Evolutionary conservation across 441 rosid genomes (phyloP).

Genomic region (Erysimum cheiri): DNA sequence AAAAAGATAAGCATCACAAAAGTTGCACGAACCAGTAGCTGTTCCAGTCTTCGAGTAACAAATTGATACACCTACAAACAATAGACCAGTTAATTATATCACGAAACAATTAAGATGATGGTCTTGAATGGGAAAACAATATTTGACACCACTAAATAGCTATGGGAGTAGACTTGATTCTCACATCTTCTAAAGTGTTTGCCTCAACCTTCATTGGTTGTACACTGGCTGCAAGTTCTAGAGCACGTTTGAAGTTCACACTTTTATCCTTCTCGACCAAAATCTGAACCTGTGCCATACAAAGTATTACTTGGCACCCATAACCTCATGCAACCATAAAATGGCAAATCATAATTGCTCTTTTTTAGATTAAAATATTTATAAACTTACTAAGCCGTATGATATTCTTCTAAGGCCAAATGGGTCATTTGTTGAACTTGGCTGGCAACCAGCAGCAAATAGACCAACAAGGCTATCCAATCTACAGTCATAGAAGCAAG

Average conservation of each 20-base stretch:
- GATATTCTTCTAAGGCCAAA: conserved; percentile 96
- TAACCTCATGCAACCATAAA: conserved; percentile 25
- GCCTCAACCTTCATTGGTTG: conserved; percentile 76
- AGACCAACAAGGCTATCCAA: conserved; percentile 94
- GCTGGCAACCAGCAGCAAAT: conserved; percentile 98
- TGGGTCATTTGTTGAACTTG: conserved; percentile 92
- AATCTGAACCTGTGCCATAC: conserved; percentile 77
- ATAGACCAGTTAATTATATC: conserved; percentile 15
- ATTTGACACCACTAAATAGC: conserved; percentile 15
- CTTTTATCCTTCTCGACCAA: conserved; percentile 80
- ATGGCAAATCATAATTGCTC: conserved; percentile 16
- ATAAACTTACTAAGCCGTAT: conserved; percentile 84
- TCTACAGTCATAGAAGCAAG: conserved; percentile 53
- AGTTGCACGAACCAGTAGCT: conserved; percentile 73
- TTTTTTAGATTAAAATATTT: conserved; percentile 18
- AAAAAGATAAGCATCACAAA: no score
- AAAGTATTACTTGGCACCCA: conserved; percentile 21
- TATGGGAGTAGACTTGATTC: conserved; percentile 41
- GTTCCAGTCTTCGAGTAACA: conserved; percentile 93
- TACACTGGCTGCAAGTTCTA: conserved; percentile 76
- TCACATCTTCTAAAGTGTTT: conserved; percentile 71
- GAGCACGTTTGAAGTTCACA: conserved; percentile 66
- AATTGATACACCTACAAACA: conserved; percentile 71
- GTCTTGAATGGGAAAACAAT: conserved; percentile 15
- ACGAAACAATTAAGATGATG: conserved; percentile 24